Percentiles rank a stretch among this genome's conserved stretches.
phyloP scores from a whole-genome alignment of 140 eudicot genomes.

The Cichorium intybus region DNA sequence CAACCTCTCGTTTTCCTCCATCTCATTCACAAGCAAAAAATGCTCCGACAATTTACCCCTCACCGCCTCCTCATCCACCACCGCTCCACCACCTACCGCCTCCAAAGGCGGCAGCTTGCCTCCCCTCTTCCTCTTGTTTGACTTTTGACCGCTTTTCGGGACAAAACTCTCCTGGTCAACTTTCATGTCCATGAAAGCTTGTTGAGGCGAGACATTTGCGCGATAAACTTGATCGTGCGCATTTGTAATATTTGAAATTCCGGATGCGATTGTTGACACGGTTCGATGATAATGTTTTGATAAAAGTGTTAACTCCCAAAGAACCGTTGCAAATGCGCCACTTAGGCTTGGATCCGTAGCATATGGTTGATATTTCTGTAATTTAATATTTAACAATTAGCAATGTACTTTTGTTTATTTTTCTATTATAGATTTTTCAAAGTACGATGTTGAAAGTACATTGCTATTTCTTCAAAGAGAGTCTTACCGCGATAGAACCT shows the following conservation, averaged over 20 bases:
- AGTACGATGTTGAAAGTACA: no score
- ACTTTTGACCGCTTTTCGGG: slow-evolving; percentile 29
- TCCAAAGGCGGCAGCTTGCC: background rate
- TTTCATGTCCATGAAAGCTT: slow-evolving; percentile 65
- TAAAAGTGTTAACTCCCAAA: slow-evolving; percentile 87
- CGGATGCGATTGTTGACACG: slow-evolving; percentile 64
- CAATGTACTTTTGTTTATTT: no score
- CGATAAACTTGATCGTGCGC: slow-evolving; percentile 45
- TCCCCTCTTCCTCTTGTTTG: slow-evolving; percentile 50
- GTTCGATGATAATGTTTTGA: slow-evolving; percentile 85
- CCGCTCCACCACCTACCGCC: slow-evolving; percentile 19
- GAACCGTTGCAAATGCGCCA: slow-evolving; percentile 95
- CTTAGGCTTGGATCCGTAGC: slow-evolving; percentile 80
- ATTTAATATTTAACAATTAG: background rate
- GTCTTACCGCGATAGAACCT: slow-evolving; percentile 66
- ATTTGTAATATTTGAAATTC: slow-evolving; percentile 47
- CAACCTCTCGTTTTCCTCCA: slow-evolving; percentile 58
- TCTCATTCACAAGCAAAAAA: slow-evolving; percentile 58
- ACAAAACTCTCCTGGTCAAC: slow-evolving; percentile 50
- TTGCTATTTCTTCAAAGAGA: no score
- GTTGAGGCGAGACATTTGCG: slow-evolving; percentile 57
- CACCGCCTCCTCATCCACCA: slow-evolving; percentile 46
- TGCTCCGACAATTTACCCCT: slow-evolving; percentile 61
- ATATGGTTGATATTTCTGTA: slow-evolving; percentile 88
- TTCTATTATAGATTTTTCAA: no score